Percentiles rank a stretch among this genome's conserved stretches.
Conservation (phyloP, 169 alveolate genomes). For the Plasmodium gaboni region DNA sequence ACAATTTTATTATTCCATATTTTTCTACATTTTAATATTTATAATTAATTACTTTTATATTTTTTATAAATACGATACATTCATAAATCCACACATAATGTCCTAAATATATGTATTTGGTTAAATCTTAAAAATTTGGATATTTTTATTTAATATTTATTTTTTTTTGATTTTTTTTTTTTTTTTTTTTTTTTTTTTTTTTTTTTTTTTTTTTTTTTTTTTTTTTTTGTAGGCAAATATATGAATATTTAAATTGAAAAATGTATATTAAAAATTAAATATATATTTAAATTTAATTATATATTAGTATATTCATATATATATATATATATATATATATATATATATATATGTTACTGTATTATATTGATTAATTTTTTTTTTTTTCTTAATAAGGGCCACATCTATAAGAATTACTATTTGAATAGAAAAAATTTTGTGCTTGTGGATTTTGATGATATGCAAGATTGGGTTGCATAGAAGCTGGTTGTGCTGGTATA, state of each 20-base stretch:
- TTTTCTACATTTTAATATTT: too few species aligned
- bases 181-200: not conserved
- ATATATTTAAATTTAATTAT: too few species aligned
- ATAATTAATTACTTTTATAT: too few species aligned
- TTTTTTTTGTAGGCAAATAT: not conserved
- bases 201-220: conserved; percentile 13
- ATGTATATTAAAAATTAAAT: too few species aligned
- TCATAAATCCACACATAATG: too few species aligned
- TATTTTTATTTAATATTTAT: too few species aligned
- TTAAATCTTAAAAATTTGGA: too few species aligned
- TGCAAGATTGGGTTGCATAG: conserved; percentile 68
- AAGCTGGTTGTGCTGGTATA: conserved; percentile 75
- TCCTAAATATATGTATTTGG: too few species aligned
- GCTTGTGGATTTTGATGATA: conserved; percentile 78
- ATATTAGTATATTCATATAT: not conserved
- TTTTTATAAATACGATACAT: too few species aligned
- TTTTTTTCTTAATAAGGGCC: conserved; percentile 60
- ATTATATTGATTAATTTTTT: not conserved
- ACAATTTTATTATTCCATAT: too few species aligned
- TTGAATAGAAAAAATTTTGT: conserved; percentile 73
- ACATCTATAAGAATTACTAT: conserved; percentile 70
- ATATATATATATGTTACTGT: not conserved
- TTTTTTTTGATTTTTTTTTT: too few species aligned
- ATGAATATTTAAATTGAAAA: too few species aligned
- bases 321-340: not conserved